These are phyloP conservation scores for Solanum infundibuliforme DNA, from an alignment of 257 asterid species.

Conservation along the genomic window DNA sequence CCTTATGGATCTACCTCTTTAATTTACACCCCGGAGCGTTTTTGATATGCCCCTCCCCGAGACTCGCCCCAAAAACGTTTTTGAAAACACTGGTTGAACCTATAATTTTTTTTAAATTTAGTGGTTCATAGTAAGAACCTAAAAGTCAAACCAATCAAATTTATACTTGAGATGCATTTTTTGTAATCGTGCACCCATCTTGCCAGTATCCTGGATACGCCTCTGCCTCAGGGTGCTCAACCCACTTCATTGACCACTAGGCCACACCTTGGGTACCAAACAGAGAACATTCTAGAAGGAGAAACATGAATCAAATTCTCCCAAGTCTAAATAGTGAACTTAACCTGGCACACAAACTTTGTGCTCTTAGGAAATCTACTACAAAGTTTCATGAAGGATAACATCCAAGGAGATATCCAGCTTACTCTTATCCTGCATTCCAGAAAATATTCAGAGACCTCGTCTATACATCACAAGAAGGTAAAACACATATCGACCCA, in stretches of 20 bases:
- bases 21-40: too few relatives aligned
- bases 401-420: neutral
- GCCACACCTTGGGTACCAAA: neutral
- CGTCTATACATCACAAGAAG: neutral
- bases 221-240: neutral
- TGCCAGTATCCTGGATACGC: too few relatives aligned
- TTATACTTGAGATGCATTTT: too few relatives aligned
- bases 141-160: too few relatives aligned
- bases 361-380: neutral
- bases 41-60: too few relatives aligned
- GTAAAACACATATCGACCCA: neutral
- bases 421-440: neutral
- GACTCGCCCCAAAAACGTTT: too few relatives aligned
- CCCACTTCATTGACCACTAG: neutral
- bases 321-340: neutral
- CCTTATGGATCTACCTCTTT: too few relatives aligned
- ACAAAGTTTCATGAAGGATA: neutral
- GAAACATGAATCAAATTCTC: neutral
- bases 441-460: neutral
- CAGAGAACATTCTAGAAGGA: neutral
- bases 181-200: too few relatives aligned
- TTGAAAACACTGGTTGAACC: too few relatives aligned
- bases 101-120: too few relatives aligned
- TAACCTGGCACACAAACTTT: neutral
- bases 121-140: too few relatives aligned